Evolutionary conservation across 108 stramenopile genomes (phyloP).

Genomic region (Nitzschia sp.): DNA sequence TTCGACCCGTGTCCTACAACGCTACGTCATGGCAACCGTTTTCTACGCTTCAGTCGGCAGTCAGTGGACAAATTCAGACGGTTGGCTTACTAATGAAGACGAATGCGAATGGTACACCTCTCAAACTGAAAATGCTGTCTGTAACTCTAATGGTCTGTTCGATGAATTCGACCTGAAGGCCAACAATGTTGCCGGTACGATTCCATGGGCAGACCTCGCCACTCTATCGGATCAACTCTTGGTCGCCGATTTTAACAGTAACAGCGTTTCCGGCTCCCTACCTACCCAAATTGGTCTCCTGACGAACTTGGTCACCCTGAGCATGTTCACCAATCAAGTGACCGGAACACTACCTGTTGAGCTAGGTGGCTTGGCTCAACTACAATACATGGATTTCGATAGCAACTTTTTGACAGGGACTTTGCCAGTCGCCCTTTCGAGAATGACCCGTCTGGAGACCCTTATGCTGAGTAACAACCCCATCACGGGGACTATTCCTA

Average conservation of each 20-base stretch:
- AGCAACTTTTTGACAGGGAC: slow-evolving; percentile 31
- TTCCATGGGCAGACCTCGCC: slow-evolving; percentile 15
- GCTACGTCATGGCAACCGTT: slow-evolving; percentile 19
- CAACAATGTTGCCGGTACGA: slow-evolving; percentile 5
- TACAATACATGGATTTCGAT: slow-evolving; percentile 21
- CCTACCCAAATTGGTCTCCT: slow-evolving; percentile 2
- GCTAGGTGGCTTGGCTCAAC: slow-evolving; percentile 17
- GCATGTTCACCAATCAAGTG: slow-evolving; percentile 37
- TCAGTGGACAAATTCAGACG: slow-evolving; percentile 10
- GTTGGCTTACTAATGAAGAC: slow-evolving; percentile 21
- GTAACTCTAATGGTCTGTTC: slow-evolving; percentile 5
- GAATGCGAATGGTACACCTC: slow-evolving; percentile 33
- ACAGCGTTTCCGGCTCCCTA: slow-evolving; percentile 12
- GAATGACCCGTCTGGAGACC: slow-evolving; percentile 10
- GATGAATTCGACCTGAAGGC: slow-evolving; percentile 7
- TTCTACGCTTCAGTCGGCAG: slow-evolving; percentile 21
- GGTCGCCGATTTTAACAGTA: slow-evolving; percentile 12
- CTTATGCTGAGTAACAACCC: slow-evolving; percentile 13
- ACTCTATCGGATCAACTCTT: slow-evolving; percentile 1
- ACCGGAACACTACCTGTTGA: slow-evolving; percentile 42
- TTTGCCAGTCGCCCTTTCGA: slow-evolving; percentile 27
- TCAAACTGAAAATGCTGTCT: neutral
- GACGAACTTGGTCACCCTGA: slow-evolving; percentile 13
- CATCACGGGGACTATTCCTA: slow-evolving; percentile 29
- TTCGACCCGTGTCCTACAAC: neutral